Percentiles rank a stretch among this genome's conserved stretches.
phyloP scores from a whole-genome alignment of 352 stramenopile genomes.

The Globisporangium abappressorium region DNA sequence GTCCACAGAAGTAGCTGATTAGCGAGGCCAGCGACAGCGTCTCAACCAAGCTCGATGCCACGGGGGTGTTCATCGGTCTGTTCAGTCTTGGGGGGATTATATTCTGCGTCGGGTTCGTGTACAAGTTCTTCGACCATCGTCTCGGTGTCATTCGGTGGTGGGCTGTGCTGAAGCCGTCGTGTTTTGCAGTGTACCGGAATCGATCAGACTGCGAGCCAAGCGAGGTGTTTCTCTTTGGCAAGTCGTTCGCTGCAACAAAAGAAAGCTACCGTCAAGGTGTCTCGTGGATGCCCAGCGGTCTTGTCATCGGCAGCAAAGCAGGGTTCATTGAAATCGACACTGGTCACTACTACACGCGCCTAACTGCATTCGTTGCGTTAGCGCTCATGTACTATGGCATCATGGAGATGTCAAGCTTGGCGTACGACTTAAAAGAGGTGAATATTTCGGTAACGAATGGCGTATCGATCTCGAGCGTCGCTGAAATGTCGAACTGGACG shows the following conservation, averaged over 20 bases:
- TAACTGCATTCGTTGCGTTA: constrained; percentile 63
- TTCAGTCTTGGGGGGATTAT: constrained; percentile 47
- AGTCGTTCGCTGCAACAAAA: constrained; percentile 72
- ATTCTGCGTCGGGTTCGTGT: constrained; percentile 76
- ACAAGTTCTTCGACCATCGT: constrained; percentile 87
- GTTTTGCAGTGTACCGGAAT: constrained; percentile 77
- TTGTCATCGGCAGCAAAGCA: constrained; percentile 75
- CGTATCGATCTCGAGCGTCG: constrained; percentile 18
- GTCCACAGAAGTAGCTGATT: constrained; percentile 56
- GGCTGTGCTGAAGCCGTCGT: constrained; percentile 85
- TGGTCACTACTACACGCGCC: constrained; percentile 81
- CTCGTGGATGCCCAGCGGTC: constrained; percentile 85
- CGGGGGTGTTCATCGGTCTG: constrained; percentile 56
- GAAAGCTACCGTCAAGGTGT: constrained; percentile 81
- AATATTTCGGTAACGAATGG: constrained; percentile 27
- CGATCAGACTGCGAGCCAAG: constrained; percentile 74
- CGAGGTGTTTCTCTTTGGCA: constrained; percentile 87
- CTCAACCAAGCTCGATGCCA: constrained; percentile 44
- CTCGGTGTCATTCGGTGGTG: constrained; percentile 83
- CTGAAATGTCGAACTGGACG: constrained; percentile 47
- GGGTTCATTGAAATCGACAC: constrained; percentile 86
- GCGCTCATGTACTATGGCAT: constrained; percentile 67
- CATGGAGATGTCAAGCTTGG: constrained; percentile 49
- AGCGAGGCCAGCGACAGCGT: constrained; percentile 38
- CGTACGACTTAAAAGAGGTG: constrained; percentile 63